Evolutionary conservation across 2,329 filamentous ascomycete species (phyloP).

Genomic region (Calonectria hawksworthii): DNA sequence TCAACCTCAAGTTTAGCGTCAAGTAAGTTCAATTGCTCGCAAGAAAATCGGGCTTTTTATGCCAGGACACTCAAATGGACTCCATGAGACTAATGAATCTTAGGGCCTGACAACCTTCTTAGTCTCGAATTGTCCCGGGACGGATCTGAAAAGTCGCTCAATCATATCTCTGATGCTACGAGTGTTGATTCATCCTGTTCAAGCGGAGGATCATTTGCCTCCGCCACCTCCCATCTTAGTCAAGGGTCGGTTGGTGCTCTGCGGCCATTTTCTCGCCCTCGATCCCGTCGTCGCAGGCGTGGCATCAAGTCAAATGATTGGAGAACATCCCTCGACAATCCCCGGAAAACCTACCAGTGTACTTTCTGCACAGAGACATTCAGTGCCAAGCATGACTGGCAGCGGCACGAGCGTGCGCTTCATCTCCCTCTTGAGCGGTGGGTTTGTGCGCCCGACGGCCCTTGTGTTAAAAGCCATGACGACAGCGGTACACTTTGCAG

Average conservation of each 20-base stretch:
- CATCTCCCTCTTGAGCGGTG: conserved; percentile 61
- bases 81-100: background rate
- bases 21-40: conserved; percentile 6
- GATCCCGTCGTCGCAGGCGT: conserved; percentile 24
- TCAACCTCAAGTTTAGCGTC: conserved; percentile 24
- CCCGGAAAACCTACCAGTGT: conserved; percentile 51
- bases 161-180: conserved; percentile 6
- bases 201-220: conserved; percentile 13
- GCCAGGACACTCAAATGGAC: rapidly evolving
- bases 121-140: background rate
- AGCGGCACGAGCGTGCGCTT: conserved; percentile 63
- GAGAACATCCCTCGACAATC: background rate
- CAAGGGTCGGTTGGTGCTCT: conserved; percentile 14
- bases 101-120: background rate
- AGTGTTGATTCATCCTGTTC: conserved; percentile 27
- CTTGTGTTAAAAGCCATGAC: conserved; percentile 51
- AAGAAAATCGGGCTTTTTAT: background rate
- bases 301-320: conserved; percentile 3
- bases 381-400: conserved; percentile 60
- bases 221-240: conserved; percentile 15
- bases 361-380: conserved; percentile 61
- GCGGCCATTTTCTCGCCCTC: conserved; percentile 8
- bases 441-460: conserved; percentile 56
- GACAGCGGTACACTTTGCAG: conserved; percentile 43
- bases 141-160: conserved; percentile 16